These are phyloP conservation scores for Acanthamoeba quina DNA, from an alignment of 208 protist species.

Conservation along the genomic window DNA sequence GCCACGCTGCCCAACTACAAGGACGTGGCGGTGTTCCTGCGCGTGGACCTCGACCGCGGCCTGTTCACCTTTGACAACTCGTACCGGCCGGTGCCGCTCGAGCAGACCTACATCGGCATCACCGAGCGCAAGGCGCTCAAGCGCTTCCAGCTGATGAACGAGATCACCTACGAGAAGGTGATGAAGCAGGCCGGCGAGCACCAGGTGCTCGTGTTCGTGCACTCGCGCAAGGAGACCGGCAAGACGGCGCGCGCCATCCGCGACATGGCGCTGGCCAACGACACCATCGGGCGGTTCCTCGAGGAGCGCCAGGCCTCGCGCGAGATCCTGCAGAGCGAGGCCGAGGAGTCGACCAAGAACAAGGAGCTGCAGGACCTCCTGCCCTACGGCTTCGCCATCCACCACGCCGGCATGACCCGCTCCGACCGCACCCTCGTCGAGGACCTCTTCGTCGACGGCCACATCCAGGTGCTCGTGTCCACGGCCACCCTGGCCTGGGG, in stretches of 20 bases:
- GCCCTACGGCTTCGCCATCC: conserved; percentile 94
- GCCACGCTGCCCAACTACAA: conserved; percentile 99
- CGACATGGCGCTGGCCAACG: conserved; percentile 91
- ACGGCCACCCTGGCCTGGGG: conserved; percentile 99
- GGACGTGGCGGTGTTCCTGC: conserved; percentile 98
- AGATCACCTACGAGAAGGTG: conserved; percentile 88
- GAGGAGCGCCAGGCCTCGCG: conserved; percentile 24
- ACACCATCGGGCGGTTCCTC: conserved; percentile 69
- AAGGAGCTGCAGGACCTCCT: conserved; percentile 94
- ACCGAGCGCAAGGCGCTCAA: conserved; percentile 84
- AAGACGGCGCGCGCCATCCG: conserved; percentile 93
- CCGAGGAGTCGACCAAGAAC: conserved; percentile 88
- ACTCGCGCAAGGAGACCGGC: conserved; percentile 97
- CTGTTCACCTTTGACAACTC: conserved; percentile 97
- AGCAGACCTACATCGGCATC: conserved; percentile 96
- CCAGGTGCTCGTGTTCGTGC: conserved; percentile 99
- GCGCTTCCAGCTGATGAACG: conserved; percentile 85
- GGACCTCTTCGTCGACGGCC: conserved; percentile 95
- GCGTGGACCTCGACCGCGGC: conserved; percentile 94
- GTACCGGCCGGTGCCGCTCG: conserved; percentile 98
- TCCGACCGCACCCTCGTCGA: conserved; percentile 97
- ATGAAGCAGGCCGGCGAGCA: conserved; percentile 92
- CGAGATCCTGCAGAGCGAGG: conserved; percentile 30
- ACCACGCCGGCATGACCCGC: conserved; percentile 97
- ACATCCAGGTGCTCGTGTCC: conserved; percentile 97